These are phyloP conservation scores for Scleromitrula shiraiana DNA, from an alignment of 2,329 filamentous ascomycete genomes.

Conservation along the genomic window DNA sequence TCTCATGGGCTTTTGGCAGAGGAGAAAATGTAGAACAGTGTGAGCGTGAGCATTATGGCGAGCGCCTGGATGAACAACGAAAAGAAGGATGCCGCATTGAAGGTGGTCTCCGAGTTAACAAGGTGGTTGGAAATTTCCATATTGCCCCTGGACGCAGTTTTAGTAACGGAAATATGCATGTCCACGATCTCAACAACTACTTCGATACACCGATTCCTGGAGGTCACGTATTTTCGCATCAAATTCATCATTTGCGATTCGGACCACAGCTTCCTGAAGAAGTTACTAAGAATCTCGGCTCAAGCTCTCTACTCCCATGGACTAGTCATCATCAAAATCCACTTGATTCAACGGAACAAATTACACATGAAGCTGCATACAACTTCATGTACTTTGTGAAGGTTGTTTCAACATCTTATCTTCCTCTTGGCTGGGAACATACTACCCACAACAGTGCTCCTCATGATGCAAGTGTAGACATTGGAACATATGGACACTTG, in stretches of 20 bases:
- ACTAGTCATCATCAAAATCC: slow-evolving; percentile 90
- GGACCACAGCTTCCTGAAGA: slow-evolving; percentile 81
- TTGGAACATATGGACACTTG: slow-evolving; percentile 61
- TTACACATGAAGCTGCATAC: slow-evolving; percentile 72
- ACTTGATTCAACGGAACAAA: slow-evolving; percentile 71
- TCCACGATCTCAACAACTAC: slow-evolving; percentile 96
- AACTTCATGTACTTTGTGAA: slow-evolving; percentile 99
- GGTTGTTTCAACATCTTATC: slow-evolving; percentile 91
- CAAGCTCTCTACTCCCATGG: slow-evolving; percentile 53
- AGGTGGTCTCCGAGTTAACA: slow-evolving; percentile 89
- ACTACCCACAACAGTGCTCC: slow-evolving; percentile 33
- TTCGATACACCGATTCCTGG: slow-evolving; percentile 62
- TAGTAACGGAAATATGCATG: slow-evolving; percentile 93
- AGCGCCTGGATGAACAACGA: slow-evolving; percentile 79
- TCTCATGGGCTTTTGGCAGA: slow-evolving; percentile 88
- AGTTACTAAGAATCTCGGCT: slow-evolving; percentile 51
- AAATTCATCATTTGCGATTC: slow-evolving; percentile 82
- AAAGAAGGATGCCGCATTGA: slow-evolving; percentile 92
- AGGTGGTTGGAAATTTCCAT: slow-evolving; percentile 98
- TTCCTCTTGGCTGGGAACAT: slow-evolving; percentile 78
- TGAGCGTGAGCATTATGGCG: slow-evolving; percentile 84
- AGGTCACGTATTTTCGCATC: slow-evolving; percentile 81
- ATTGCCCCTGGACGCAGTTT: slow-evolving; percentile 93
- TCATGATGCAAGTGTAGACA: slow-evolving; percentile 46
- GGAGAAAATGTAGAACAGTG: slow-evolving; percentile 94